Conservation (phyloP, 768 basidiomycete species). For the Solioccasus polychromus region DNA sequence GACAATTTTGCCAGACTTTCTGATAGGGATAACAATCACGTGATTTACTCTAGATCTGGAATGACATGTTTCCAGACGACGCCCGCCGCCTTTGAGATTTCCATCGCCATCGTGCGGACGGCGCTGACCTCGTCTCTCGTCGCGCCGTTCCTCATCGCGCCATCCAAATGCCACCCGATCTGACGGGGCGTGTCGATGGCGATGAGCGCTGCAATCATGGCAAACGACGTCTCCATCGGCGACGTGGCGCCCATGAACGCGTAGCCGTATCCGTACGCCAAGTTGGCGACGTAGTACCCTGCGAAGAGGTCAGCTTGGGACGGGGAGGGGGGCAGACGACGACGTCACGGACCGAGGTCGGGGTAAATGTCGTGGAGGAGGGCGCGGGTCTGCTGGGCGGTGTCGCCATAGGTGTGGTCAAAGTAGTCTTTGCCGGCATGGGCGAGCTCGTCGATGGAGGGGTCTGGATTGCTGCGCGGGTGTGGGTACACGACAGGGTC, state of each 20-base stretch:
- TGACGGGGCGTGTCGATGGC: slow-evolving; percentile 61
- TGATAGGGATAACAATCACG: slow-evolving; percentile 17
- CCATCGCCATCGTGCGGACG: slow-evolving; percentile 53
- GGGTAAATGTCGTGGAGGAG: slow-evolving; percentile 55
- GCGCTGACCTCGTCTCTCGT: slow-evolving; percentile 50
- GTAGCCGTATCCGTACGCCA: slow-evolving; percentile 60
- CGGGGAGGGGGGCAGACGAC: too few relatives aligned
- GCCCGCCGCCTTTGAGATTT: slow-evolving; percentile 46
- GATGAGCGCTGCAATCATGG: slow-evolving; percentile 60
- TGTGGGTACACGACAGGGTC: background rate
- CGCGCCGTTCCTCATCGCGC: slow-evolving; percentile 55
- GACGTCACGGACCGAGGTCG: slow-evolving; percentile 53
- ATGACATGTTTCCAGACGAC: slow-evolving; percentile 51
- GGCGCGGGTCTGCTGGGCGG: slow-evolving; percentile 44
- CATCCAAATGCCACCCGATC: slow-evolving; percentile 62
- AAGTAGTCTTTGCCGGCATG: slow-evolving; percentile 44
- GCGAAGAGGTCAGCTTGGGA: too few relatives aligned
- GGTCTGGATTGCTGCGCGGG: slow-evolving; percentile 37
- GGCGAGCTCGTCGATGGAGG: slow-evolving; percentile 43
- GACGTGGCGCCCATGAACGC: slow-evolving; percentile 46
- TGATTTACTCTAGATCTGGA: slow-evolving; percentile 37
- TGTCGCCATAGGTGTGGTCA: slow-evolving; percentile 52
- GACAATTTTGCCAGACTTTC: too few relatives aligned
- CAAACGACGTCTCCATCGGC: slow-evolving; percentile 55
- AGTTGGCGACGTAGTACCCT: slow-evolving; percentile 54